Evolutionary conservation across 2,329 filamentous ascomycete species (phyloP).

Genomic region (Colletotrichum noveboracense): DNA sequence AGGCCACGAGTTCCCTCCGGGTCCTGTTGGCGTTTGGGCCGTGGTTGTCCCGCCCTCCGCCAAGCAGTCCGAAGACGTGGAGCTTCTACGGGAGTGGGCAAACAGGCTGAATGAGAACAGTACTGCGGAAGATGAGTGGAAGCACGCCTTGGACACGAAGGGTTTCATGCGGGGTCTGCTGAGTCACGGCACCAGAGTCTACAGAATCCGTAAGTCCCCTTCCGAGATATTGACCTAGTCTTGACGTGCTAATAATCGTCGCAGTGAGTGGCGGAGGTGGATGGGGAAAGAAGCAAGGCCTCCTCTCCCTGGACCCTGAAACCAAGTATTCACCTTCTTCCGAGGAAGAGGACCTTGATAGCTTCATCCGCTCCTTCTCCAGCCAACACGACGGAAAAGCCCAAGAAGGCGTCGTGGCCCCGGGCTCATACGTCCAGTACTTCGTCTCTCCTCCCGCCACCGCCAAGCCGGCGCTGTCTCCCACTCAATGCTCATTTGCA

Average conservation of each 20-base stretch:
- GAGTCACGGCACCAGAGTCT: conserved; percentile 39
- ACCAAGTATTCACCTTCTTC: conserved; percentile 49
- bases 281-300: conserved; percentile 81
- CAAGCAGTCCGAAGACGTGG: conserved; percentile 12
- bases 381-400: conserved; percentile 32
- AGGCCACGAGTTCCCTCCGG: conserved; percentile 35
- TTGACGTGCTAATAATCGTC: conserved; percentile 1
- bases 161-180: background rate
- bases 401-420: conserved; percentile 61
- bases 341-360: conserved; percentile 57
- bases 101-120: background rate
- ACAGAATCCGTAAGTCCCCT: conserved; percentile 46
- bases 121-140: conserved; percentile 12
- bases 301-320: conserved; percentile 80
- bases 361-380: conserved; percentile 46
- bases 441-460: conserved; percentile 49
- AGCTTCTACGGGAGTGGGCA: background rate
- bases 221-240: background rate
- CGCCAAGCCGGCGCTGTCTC: conserved; percentile 17
- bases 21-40: conserved; percentile 74
- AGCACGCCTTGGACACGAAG: conserved; percentile 8
- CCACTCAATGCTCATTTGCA: background rate
- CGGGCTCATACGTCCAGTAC: conserved; percentile 72
- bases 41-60: conserved; percentile 59
- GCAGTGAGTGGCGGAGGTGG: conserved; percentile 81